Conservation (phyloP, 164 flowering plant genomes). For the Liquidambar formosana region DNA sequence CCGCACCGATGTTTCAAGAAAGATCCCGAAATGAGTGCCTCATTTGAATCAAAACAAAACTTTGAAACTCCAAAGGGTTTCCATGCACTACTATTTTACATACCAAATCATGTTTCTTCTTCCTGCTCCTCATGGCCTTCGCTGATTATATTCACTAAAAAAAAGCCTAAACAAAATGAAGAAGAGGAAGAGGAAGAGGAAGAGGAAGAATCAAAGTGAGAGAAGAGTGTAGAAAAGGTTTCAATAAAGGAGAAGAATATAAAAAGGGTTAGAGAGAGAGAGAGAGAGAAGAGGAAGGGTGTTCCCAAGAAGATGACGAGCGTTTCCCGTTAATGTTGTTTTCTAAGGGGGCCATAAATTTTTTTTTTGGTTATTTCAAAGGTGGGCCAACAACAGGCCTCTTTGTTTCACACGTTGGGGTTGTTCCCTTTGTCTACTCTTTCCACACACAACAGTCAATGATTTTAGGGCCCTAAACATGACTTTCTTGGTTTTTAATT, state of each 20-base stretch:
- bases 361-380: neutral
- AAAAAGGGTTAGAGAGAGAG: conserved; percentile 5
- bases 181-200: neutral
- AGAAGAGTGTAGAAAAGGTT: neutral
- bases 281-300: conserved; percentile 12
- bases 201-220: no score
- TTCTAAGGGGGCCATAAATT: conserved; percentile 15
- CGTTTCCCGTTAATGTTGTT: conserved; percentile 34
- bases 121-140: conserved; percentile 11
- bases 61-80: neutral
- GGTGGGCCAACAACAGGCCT: conserved; percentile 21
- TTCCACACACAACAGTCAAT: neutral
- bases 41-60: neutral
- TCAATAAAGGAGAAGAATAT: neutral
- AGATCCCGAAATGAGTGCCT: neutral
- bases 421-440: conserved; percentile 21
- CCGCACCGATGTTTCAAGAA: neutral
- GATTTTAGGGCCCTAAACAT: neutral
- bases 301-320: conserved; percentile 39
- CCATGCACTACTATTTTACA: no score
- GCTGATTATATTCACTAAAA: neutral
- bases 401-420: conserved; percentile 35
- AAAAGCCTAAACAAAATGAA: neutral
- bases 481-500: neutral
- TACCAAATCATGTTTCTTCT: conserved; percentile 9